Evolutionary conservation across 2,329 filamentous ascomycete genomes (phyloP), one percentile per base, ranked within the genome.

Genomic region (Paracorniculantispora psalliotae): DNA sequence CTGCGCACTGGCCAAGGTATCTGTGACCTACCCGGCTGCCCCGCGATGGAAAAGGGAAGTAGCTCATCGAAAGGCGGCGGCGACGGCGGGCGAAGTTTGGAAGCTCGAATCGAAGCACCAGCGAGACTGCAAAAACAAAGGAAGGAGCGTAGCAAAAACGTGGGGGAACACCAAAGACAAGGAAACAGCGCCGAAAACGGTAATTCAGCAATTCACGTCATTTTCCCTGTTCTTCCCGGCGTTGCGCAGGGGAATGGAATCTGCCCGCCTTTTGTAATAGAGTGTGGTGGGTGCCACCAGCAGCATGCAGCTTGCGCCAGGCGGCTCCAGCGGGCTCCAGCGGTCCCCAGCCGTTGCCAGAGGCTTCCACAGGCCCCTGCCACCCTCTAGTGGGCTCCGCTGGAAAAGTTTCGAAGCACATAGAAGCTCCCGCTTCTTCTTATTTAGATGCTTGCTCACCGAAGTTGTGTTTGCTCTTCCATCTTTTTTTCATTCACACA

Each of bases 381-480:
- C 68, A 66, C 62, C 52, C 68, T 67, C 65, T 64, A 65, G 72
- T 73, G 71, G 71, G 72, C 67, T 69, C 67, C 66, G 60, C 72
- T 76, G 70, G 74, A 77, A 77, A 66, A 71, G 69, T 70, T 69
- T 71, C 73, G 74, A 77, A 77, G 68, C 74, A 63, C 69, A 72
- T 77, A 72, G 74, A 77, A 77, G 68, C 65, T 69, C 68, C 64
- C 67, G 68, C 69, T 60, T 68, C 63, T 65, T 68, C 68, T 71
- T 75, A 75, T 75, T 73, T 73, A 74, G 71, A 67, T 67, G 63
- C 67, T 57, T 51, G 54, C 62, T 56, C 61, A 54, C 64, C 47
- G 57, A 10, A 15, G 55, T 25, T 61, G 51, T 57, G 59, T 61
- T 58, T 65, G 66, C 66, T 21, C 46, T 53, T 25, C 26, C 44